Evolutionary conservation across 108 stramenopile genomes (phyloP), one percentile per base, ranked within the genome.

Genomic region (Stephanodiscus triporus): DNA sequence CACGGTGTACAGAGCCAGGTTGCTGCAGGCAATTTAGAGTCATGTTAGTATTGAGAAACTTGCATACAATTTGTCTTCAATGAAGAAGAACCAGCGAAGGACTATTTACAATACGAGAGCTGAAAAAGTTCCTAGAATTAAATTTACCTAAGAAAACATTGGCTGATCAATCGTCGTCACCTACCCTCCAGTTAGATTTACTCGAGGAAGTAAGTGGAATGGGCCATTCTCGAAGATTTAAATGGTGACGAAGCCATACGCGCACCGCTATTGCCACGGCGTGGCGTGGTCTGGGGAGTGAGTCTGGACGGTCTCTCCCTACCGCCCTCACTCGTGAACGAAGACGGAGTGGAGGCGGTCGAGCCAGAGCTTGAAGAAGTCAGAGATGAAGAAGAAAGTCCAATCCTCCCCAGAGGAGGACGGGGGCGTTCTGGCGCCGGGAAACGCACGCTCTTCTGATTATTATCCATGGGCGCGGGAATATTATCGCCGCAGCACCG

Each of bases 161-260:
- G 40, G 40, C 14, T 45, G 43, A 1, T 16, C 2, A 16, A 45
- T 34, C 43, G 16, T 17, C 14, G 43, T 45, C 16, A 45, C 16
- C 43, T 16, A 45, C 14, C 43, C 43, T 16, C 43, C 13, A 16
- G 14, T 45, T 45, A 2, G 43, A 3, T 54, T 57, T 29, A 57
- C 17, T 57, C 56, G 8, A 66, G 27, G 36, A 66, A 66, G 45
- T 66, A 66, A 53, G 66, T 66, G 50, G 66, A 47, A 47, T 66
- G 66, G 51, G 49, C 34, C 49, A 51, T 36, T 22, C 66, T 47
- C 4, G 50, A 49, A 51, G 27, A 45, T 14, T 45, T 27, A 26
- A 57, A 57, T n/a, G 56, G 30, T 29, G 56, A 57, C 7, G 49
- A 53, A 22, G 50, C 50, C 13, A 3, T 16, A 45, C 43, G 43